Conservation (phyloP, 2,329 filamentous ascomycete species). For the Monilinia fructicola region DNA sequence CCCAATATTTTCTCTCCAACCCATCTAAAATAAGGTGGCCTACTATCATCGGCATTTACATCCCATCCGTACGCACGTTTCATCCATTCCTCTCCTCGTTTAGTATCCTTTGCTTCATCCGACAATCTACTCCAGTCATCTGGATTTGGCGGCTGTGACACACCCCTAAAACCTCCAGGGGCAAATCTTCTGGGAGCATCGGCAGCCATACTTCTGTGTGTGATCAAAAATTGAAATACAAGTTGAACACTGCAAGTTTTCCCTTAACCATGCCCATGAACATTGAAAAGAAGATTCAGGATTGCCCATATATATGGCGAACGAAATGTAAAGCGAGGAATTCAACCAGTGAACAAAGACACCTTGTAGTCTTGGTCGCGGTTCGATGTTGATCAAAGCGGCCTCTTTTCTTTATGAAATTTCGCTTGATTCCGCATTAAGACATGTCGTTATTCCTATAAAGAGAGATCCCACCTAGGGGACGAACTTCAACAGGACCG, state of each 20-base stretch:
- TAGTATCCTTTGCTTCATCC: not conserved
- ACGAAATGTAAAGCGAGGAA: too few species aligned
- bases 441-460: not conserved
- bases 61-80: not conserved
- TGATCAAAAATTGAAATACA: not conserved
- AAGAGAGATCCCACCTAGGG: not conserved
- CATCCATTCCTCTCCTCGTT: constrained; percentile 1
- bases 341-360: not conserved
- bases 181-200: not conserved
- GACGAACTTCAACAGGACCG: not conserved
- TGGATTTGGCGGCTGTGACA: not conserved
- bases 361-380: too few species aligned
- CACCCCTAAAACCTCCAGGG: not conserved
- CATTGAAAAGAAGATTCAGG: not conserved
- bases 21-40: not conserved
- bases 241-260: not conserved
- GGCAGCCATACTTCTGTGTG: not conserved
- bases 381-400: too few species aligned
- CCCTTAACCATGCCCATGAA: not conserved
- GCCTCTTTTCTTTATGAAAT: not conserved
- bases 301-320: not conserved
- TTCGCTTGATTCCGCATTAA: not conserved
- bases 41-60: not conserved
- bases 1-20: not conserved
- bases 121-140: not conserved